These are phyloP conservation scores for Hypholoma sublateritium DNA, from an alignment of 768 basidiomycete species.

Conservation along the genomic window DNA sequence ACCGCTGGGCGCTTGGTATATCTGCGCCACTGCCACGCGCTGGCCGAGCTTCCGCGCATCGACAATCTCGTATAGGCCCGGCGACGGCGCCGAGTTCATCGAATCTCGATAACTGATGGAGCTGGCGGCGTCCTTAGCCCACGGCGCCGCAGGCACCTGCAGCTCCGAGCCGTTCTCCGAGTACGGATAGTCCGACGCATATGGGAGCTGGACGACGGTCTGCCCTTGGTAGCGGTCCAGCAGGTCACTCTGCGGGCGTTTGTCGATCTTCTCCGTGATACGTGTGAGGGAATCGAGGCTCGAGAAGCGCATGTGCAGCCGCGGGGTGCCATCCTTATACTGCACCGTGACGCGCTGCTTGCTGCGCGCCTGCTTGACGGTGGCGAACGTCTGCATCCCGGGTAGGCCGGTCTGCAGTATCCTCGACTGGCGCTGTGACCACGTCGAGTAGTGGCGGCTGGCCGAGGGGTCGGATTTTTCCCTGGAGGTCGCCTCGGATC, in stretches of 20 bases:
- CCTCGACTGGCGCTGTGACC: constrained; percentile 13
- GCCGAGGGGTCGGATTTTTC: neutral
- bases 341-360: constrained; percentile 51
- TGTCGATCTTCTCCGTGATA: constrained; percentile 19
- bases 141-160: constrained; percentile 11
- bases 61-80: constrained; percentile 25
- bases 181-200: constrained; percentile 10
- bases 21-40: constrained; percentile 17
- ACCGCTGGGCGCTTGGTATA: constrained; percentile 15
- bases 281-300: constrained; percentile 41
- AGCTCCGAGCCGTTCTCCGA: neutral
- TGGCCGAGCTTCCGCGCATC: constrained; percentile 26
- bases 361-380: constrained; percentile 15
- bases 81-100: constrained; percentile 10
- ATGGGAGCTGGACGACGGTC: constrained; percentile 6
- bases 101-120: constrained; percentile 10
- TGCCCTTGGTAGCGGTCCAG: constrained; percentile 10
- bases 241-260: constrained; percentile 22
- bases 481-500: neutral
- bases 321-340: constrained; percentile 46
- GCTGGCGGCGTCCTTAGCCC: constrained; percentile 4
- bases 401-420: constrained; percentile 12
- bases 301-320: constrained; percentile 57
- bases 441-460: constrained; percentile 15
- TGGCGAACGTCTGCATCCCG: constrained; percentile 23